Evolutionary conservation across 139 green algal species (phyloP), one percentile per base, ranked within the genome.

Genomic region (Zygnema cylindricum): DNA sequence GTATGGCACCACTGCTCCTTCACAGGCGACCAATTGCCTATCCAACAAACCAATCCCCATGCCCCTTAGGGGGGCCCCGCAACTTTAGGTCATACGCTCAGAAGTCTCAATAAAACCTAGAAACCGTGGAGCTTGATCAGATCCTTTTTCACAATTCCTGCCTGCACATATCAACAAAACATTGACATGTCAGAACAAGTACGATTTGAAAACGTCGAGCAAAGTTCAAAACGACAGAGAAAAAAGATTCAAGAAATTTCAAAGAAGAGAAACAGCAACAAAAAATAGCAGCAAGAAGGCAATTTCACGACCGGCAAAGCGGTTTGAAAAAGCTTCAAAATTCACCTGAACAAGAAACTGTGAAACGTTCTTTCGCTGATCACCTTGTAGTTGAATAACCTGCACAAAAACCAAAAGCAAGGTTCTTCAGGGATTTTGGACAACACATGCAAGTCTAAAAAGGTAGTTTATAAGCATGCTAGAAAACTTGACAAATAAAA

Each of bases 311-410:
- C 77, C 23, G n/a, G 77, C 21, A 75, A 85, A 22, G 36, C 23
- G 43, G 35, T 35, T 82, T 36, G 43, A 85, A 21, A 49, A 85
- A 76, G 21, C 35, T 82, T n/a, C n/a, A n/a, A n/a, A n/a, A 49
- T 7, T 38, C 77, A 95, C 93, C 89, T 93, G 90, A 7, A 91
- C 57, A 71, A 99, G 86, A 89, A 99, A 99, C 69, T 96, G 92
- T 1, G 92, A 94, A n/a, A 99, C 96, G 92, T 99, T 98, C 94
- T 99, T 99, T 89, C 97, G 95, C 95, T 99, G 97, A 91, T 99
- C 97, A 42, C 97, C 97, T 91, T 99, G 97, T 76, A 99, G 94
- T 95, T 99, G 97, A 69, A 99, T 98, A 69, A 98, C 94, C 90
- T 95, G 92, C 35, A 85, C 76, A 76, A 54, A 79, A 3, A 79